Conservation (phyloP, 2,329 filamentous ascomycete species). For the Dothistroma pini region DNA sequence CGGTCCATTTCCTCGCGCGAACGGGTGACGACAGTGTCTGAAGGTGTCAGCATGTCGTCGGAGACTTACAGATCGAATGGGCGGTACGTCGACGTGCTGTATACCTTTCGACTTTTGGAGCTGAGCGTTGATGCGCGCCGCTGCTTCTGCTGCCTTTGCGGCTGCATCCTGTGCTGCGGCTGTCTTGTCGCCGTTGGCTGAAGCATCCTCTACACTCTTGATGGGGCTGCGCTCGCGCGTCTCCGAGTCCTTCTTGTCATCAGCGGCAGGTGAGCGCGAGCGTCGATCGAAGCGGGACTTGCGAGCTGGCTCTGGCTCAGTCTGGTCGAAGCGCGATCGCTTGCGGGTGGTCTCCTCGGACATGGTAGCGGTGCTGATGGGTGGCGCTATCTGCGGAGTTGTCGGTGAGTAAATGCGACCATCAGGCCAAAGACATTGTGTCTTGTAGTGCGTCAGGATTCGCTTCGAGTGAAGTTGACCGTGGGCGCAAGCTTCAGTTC, state of each 20-base stretch:
- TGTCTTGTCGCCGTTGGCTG: constrained; percentile 22
- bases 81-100: constrained; percentile 84
- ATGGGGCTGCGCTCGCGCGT: constrained; percentile 79
- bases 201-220: constrained; percentile 50
- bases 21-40: constrained; percentile 2
- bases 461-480: neutral
- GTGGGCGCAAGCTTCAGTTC: neutral
- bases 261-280: constrained; percentile 69
- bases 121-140: constrained; percentile 48
- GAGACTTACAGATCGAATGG: constrained; percentile 60
- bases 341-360: constrained; percentile 74
- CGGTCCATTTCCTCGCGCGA: constrained; percentile 5
- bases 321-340: constrained; percentile 80
- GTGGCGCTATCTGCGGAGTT: neutral
- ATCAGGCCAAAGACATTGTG: neutral
- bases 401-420: neutral
- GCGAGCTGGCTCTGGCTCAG: constrained; percentile 69
- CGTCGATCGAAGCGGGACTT: constrained; percentile 84
- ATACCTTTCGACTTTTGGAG: constrained; percentile 69
- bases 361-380: constrained; percentile 49
- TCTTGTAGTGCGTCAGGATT: neutral
- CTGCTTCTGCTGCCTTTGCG: constrained; percentile 78
- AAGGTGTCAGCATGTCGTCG: constrained; percentile 16
- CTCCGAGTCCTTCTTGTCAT: constrained; percentile 52
- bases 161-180: constrained; percentile 30